Evolutionary conservation across 768 basidiomycete species (phyloP).

Genomic region (Pisolithus sp.): DNA sequence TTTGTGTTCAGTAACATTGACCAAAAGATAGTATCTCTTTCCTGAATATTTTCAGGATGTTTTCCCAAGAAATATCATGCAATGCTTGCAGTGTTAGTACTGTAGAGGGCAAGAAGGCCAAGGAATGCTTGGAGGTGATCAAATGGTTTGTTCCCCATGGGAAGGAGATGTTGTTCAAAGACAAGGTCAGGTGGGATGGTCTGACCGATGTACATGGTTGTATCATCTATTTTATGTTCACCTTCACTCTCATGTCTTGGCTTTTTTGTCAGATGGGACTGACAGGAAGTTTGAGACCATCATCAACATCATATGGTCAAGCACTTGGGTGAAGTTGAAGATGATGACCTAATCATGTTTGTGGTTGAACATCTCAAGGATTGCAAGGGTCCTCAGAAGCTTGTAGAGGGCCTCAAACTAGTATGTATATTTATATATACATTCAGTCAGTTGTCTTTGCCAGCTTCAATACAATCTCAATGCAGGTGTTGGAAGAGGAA

Average conservation of each 20-base stretch:
- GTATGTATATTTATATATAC: constrained; percentile 44
- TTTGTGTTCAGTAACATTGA: too few species aligned
- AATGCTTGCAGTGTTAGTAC: too few species aligned
- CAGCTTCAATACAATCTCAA: constrained; percentile 1
- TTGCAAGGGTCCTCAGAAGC: constrained; percentile 75
- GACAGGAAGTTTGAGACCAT: constrained; percentile 86
- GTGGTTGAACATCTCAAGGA: constrained; percentile 90
- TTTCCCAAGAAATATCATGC: too few species aligned
- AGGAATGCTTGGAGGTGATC: constrained; percentile 75
- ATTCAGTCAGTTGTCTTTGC: background rate
- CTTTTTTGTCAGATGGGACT: constrained; percentile 58
- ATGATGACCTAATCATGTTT: constrained; percentile 92
- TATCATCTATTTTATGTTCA: constrained; percentile 10
- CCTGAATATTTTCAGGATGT: too few species aligned
- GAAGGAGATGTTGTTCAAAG: constrained; percentile 72
- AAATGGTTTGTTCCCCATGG: constrained; percentile 70
- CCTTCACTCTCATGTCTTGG: too few species aligned
- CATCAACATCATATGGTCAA: constrained; percentile 78
- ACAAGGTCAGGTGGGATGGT: constrained; percentile 88
- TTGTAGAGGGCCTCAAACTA: constrained; percentile 86
- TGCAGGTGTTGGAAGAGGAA: constrained; percentile 88
- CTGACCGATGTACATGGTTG: constrained; percentile 64
- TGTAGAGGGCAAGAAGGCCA: constrained; percentile 74
- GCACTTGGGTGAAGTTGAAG: constrained; percentile 87
- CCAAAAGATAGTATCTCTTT: too few species aligned